These are phyloP conservation scores for Mallotus japonicus DNA, from an alignment of 441 rosid species.

Conservation along the genomic window DNA sequence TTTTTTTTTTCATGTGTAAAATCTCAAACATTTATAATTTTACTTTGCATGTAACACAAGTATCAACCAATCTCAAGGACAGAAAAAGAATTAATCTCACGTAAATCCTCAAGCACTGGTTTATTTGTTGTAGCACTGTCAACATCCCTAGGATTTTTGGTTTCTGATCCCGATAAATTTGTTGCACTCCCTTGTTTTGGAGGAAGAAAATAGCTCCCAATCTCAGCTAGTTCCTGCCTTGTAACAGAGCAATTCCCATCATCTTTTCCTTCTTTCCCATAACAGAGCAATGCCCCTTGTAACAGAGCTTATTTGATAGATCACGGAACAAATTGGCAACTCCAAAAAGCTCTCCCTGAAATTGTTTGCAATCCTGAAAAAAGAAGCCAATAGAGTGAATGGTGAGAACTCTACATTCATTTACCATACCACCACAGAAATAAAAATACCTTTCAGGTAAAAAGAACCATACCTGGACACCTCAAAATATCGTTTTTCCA, in stretches of 20 bases:
- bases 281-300: slow-evolving; percentile 77
- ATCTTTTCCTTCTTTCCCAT: slow-evolving; percentile 40
- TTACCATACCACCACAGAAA: not conserved
- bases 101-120: slow-evolving; percentile 56
- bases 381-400: slow-evolving; percentile 11
- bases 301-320: slow-evolving; percentile 83
- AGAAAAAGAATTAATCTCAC: slow-evolving; percentile 39
- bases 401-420: not conserved
- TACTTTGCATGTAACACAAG: not conserved
- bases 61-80: not conserved
- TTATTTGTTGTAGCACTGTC: slow-evolving; percentile 31
- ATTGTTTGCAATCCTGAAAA: slow-evolving; percentile 84
- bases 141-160: slow-evolving; percentile 20
- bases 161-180: slow-evolving; percentile 19
- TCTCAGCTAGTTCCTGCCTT: slow-evolving; percentile 31
- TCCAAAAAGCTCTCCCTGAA: slow-evolving; percentile 93
- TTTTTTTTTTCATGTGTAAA: not conserved
- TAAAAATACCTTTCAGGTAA: not conserved
- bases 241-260: slow-evolving; percentile 12
- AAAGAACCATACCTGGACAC: slow-evolving; percentile 64
- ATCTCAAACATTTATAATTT: not conserved
- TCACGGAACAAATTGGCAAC: slow-evolving; percentile 87
- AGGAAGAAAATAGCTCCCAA: slow-evolving; percentile 26
- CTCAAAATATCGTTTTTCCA: slow-evolving; percentile 94
- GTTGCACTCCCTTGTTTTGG: slow-evolving; percentile 23